These are phyloP conservation scores for Pythium sukuiense DNA, from an alignment of 352 stramenopile species.

Conservation along the genomic window DNA sequence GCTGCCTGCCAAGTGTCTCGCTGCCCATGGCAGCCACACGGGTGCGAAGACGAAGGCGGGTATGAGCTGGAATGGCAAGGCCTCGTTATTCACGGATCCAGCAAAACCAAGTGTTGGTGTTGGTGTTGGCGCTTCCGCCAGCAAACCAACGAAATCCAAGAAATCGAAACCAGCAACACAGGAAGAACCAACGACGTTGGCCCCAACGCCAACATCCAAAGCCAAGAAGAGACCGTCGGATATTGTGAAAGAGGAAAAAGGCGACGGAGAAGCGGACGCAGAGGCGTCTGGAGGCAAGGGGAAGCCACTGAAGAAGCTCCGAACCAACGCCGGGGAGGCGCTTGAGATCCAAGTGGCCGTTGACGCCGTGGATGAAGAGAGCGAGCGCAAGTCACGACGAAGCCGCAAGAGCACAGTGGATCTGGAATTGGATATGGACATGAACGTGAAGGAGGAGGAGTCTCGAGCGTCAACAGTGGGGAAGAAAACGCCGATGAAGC, in stretches of 20 bases:
- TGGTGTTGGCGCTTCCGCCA: slow-evolving; percentile 5
- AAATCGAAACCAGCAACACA: slow-evolving; percentile 1
- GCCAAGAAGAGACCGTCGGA: neutral
- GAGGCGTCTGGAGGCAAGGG: neutral
- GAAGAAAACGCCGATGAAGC: slow-evolving; percentile 7
- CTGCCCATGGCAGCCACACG: slow-evolving; percentile 56
- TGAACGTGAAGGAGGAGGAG: slow-evolving; percentile 8
- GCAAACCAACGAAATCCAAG: slow-evolving; percentile 13
- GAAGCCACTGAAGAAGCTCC: slow-evolving; percentile 9
- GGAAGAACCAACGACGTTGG: slow-evolving; percentile 1
- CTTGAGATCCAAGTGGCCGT: slow-evolving; percentile 43
- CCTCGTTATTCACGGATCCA: slow-evolving; percentile 22
- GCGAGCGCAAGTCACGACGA: slow-evolving; percentile 39
- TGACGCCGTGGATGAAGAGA: slow-evolving; percentile 50
- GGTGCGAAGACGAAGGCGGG: slow-evolving; percentile 26
- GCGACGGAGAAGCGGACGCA: neutral
- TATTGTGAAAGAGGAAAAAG: neutral
- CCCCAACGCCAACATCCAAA: neutral
- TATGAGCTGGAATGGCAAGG: slow-evolving; percentile 54
- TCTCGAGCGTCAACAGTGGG: neutral
- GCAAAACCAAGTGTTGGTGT: neutral
- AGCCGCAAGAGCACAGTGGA: slow-evolving; percentile 40
- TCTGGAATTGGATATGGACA: slow-evolving; percentile 59
- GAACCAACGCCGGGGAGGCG: neutral
- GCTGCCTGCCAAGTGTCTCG: slow-evolving; percentile 43